These are phyloP conservation scores for Sclerospora graminicola DNA, from an alignment of 352 stramenopile genomes.

Conservation along the genomic window DNA sequence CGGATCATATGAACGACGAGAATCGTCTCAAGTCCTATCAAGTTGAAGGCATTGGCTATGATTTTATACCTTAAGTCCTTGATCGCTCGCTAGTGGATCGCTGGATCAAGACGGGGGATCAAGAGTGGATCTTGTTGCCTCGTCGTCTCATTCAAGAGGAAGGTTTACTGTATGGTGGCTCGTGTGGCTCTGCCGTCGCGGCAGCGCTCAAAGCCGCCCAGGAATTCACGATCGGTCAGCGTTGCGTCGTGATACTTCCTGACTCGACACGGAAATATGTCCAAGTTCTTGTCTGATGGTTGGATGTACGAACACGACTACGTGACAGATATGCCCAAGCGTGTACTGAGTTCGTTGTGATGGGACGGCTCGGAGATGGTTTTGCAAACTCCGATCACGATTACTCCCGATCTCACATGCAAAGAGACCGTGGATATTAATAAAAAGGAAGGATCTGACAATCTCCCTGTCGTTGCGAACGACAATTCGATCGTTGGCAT, in stretches of 20 bases:
- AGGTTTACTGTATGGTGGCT: constrained; percentile 91
- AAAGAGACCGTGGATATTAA: constrained; percentile 90
- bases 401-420: constrained; percentile 83
- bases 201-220: no score
- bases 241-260: no score
- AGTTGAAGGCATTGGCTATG: constrained; percentile 95
- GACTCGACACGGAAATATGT: constrained; percentile 98
- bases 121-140: constrained; percentile 90
- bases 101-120: constrained; percentile 93
- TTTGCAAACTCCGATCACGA: constrained; percentile 86
- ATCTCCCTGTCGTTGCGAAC: constrained; percentile 66
- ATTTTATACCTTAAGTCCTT: constrained; percentile 95
- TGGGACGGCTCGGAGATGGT: constrained; percentile 87
- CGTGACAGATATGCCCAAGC: no score
- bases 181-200: constrained; percentile 82
- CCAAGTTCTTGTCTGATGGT: constrained; percentile 94
- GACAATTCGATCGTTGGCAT: no score
- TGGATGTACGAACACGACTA: constrained; percentile 90
- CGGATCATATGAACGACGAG: constrained; percentile 85
- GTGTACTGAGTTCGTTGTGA: constrained; percentile 82
- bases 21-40: constrained; percentile 89
- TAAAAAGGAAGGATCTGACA: constrained; percentile 87
- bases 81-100: no score
- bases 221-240: no score
- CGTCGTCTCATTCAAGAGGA: no score